Evolutionary conservation across 768 basidiomycete genomes (phyloP).

Genomic region (Hemileccinum rubropunctum): DNA sequence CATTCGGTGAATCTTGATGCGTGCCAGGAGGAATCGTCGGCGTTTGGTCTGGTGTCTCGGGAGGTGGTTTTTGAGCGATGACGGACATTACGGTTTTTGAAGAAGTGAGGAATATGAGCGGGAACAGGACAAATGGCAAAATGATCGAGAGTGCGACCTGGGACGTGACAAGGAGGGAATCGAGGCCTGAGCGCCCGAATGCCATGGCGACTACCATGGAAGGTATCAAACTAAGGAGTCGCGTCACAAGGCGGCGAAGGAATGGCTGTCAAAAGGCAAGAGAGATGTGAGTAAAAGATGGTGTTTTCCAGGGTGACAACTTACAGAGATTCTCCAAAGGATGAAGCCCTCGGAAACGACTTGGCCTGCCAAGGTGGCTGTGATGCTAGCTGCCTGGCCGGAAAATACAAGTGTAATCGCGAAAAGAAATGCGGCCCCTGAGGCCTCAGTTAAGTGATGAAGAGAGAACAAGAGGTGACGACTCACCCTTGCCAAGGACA

Average conservation of each 20-base stretch:
- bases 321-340: constrained; percentile 43
- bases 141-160: constrained; percentile 48
- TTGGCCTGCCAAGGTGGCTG: constrained; percentile 47
- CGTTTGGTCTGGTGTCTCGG: not conserved
- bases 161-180: constrained; percentile 46
- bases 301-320: not conserved
- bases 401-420: constrained; percentile 47
- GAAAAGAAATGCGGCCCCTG: constrained; percentile 32
- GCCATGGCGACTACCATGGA: constrained; percentile 42
- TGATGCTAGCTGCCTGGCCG: constrained; percentile 50
- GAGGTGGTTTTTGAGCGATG: not conserved
- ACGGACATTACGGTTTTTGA: constrained; percentile 32
- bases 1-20: too few species aligned
- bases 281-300: not conserved
- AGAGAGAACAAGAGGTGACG: too few species aligned
- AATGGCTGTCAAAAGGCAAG: constrained; percentile 20
- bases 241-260: constrained; percentile 42
- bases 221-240: constrained; percentile 45
- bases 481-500: constrained; percentile 44
- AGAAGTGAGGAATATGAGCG: constrained; percentile 39
- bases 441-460: not conserved
- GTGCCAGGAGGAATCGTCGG: not conserved
- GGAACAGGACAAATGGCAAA: constrained; percentile 45
- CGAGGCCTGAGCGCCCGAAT: constrained; percentile 42
- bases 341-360: constrained; percentile 49